Conservation (phyloP, 163 green algal genomes). For the Chlorella variabilis region DNA sequence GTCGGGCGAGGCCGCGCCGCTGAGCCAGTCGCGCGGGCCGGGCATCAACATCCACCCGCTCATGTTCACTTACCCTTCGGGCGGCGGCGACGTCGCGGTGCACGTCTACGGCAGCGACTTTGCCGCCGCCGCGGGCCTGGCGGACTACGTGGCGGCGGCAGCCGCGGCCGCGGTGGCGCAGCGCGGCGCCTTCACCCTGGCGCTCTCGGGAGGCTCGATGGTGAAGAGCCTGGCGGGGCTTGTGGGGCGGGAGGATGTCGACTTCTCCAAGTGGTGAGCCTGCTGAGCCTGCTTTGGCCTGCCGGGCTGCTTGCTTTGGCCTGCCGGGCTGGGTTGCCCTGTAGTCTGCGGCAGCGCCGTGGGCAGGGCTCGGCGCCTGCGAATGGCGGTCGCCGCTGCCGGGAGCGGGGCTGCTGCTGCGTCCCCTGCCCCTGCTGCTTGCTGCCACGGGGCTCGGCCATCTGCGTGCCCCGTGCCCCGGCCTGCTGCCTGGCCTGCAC, state of each 20-base stretch:
- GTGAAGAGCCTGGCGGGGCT: conserved; percentile 60
- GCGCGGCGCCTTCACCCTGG: conserved; percentile 53
- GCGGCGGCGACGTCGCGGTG: conserved; percentile 55
- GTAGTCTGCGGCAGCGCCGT: too few species aligned
- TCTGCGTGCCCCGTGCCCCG: too few species aligned
- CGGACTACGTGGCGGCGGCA: conserved; percentile 49
- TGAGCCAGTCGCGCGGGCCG: conserved; percentile 81
- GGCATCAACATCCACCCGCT: conserved; percentile 69
- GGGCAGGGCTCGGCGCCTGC: too few species aligned
- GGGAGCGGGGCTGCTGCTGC: too few species aligned
- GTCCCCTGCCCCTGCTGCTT: too few species aligned
- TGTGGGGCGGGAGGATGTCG: conserved; percentile 45
- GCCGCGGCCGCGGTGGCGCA: conserved; percentile 40
- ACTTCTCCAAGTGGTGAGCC: conserved; percentile 70
- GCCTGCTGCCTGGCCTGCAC: too few species aligned
- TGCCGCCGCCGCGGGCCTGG: conserved; percentile 60
- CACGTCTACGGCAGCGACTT: conserved; percentile 70
- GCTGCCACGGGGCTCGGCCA: too few species aligned
- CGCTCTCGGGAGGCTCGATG: conserved; percentile 80
- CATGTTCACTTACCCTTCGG: conserved; percentile 74
- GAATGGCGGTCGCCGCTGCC: too few species aligned
- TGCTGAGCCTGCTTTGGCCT: not conserved
- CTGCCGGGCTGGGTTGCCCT: too few species aligned
- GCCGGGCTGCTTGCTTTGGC: too few species aligned
- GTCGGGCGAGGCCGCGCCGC: conserved; percentile 68